Base-by-base conservation (phyloP, 2,329 filamentous ascomycete species). In the Lasiodiplodia citricola region DNA sequence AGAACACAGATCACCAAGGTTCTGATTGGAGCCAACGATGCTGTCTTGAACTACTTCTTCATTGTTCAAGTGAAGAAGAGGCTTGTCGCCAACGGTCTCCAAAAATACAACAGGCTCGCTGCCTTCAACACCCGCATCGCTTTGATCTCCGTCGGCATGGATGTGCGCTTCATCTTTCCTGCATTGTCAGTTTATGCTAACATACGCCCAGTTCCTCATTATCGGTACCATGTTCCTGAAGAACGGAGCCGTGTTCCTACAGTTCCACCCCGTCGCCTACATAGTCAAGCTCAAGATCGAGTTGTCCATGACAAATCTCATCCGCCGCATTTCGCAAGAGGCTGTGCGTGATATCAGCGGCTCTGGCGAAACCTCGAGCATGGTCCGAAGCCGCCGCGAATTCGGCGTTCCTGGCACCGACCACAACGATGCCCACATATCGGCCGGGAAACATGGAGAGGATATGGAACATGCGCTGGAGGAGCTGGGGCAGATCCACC, bases 271-370 rank as follows among this genome's bases (percentile, higher is more conserved):
- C 0, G 75, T 82, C 14, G 78, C 77, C 11, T 82, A 82, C 72
- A 80, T 81, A 58, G 79, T 83, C 55, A 82, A 79, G 69, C 78
- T 83, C 67, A 81, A 83, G 71, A 82, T 82, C 67, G 81, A 83
- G 73, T 80, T 83, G 77, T 77, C 76, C 70, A 82, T 83, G 80
- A 79, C 81, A 5, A 77, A 78, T 2, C 76, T 83, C 10, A 80
- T 83, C 67, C 77, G 77, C 2, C 62, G 47, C 47, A 65, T 65
- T 23, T 52, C 62, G 10, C 25, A 65, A 21, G 62, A 65, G 44
- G 56, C 56, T 3, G 56, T 60, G 37, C 56, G 35, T 38, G 56
- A 60, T 13, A 38, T 44, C 56, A 28, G 25, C 37, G 23, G 28
- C 38, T 23, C n/a, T 21, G 23, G 16, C 38, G 56, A 60, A 23